phyloP scores from a whole-genome alignment of 208 protist species.

The Leishmania braziliensis region DNA sequence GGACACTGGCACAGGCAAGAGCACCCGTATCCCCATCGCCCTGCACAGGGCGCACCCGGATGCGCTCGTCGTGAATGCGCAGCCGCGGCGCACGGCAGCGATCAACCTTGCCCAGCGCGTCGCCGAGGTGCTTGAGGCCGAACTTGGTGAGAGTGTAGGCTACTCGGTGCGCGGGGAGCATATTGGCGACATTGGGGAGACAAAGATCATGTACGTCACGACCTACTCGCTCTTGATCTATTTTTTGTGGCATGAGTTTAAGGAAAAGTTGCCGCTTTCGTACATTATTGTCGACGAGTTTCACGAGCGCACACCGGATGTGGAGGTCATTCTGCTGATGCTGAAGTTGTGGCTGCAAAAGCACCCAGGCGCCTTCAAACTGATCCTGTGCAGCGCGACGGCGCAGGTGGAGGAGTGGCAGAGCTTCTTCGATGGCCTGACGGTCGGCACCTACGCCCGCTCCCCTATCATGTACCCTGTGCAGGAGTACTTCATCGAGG shows the following conservation, averaged over 20 bases:
- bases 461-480: constrained; percentile 69
- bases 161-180: constrained; percentile 86
- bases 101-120: constrained; percentile 84
- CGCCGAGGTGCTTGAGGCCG: constrained; percentile 43
- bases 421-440: constrained; percentile 76
- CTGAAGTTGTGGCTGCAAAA: constrained; percentile 81
- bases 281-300: constrained; percentile 95
- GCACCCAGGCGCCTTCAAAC: constrained; percentile 65
- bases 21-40: constrained; percentile 81
- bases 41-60: constrained; percentile 49
- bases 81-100: constrained; percentile 80
- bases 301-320: constrained; percentile 95
- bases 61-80: constrained; percentile 65
- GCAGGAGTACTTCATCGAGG: constrained; percentile 82
- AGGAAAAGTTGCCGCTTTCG: constrained; percentile 64
- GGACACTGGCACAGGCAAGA: constrained; percentile 90
- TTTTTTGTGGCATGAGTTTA: constrained; percentile 60
- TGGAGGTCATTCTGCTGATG: constrained; percentile 89
- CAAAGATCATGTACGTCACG: constrained; percentile 86
- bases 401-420: constrained; percentile 80
- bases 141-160: constrained; percentile 62
- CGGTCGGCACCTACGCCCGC: constrained; percentile 66
- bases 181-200: constrained; percentile 67
- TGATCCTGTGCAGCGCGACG: constrained; percentile 92
- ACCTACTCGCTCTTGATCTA: constrained; percentile 88